These are phyloP conservation scores for Asterophora parasitica DNA, from an alignment of 768 basidiomycete species.

Conservation along the genomic window DNA sequence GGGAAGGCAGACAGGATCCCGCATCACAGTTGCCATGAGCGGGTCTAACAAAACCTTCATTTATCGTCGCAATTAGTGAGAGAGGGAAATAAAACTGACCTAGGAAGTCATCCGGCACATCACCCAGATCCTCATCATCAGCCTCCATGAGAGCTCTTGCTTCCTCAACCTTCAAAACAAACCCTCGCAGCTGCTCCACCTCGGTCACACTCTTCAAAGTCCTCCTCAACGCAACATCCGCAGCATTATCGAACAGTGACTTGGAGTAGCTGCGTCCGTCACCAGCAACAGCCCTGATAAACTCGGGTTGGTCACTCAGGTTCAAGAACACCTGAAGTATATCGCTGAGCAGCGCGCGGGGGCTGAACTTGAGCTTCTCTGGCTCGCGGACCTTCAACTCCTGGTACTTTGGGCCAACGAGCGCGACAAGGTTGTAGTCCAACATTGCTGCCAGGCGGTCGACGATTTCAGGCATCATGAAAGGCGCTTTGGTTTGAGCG, in stretches of 20 bases:
- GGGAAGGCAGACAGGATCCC: conserved; percentile 88
- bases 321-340: conserved; percentile 90
- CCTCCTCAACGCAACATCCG: conserved; percentile 55
- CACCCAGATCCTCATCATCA: conserved; percentile 82
- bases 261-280: conserved; percentile 91
- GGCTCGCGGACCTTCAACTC: conserved; percentile 82
- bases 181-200: conserved; percentile 59
- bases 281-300: conserved; percentile 82
- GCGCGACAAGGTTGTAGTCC: conserved; percentile 86
- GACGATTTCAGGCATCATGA: conserved; percentile 95
- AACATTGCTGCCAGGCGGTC: conserved; percentile 94
- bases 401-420: conserved; percentile 85
- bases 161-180: conserved; percentile 82
- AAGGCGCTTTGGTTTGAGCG: conserved; percentile 84
- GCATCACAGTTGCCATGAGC: conserved; percentile 90
- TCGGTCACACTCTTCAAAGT: conserved; percentile 74
- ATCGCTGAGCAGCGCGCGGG: conserved; percentile 75
- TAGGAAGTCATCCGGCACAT: conserved; percentile 92
- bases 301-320: conserved; percentile 72
- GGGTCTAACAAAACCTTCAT: conserved; percentile 51
- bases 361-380: conserved; percentile 87
- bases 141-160: conserved; percentile 75
- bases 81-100: conserved; percentile 45
- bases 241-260: conserved; percentile 78
- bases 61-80: conserved; percentile 7